phyloP scores from a whole-genome alignment of 1,284 basidiomycete genomes.

The Lentinula novae-zelandiae region DNA sequence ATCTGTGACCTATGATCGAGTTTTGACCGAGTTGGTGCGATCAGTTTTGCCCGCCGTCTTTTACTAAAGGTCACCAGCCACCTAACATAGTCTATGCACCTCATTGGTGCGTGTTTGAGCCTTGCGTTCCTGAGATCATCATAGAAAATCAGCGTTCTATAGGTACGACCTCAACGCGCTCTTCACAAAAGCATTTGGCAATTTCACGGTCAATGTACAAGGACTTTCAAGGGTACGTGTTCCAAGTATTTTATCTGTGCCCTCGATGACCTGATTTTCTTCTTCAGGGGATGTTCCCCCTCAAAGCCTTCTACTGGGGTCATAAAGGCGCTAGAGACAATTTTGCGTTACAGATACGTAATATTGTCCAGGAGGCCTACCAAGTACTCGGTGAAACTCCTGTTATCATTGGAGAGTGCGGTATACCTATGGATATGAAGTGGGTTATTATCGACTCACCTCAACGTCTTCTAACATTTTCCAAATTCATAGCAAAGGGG shows the following conservation, averaged over 20 bases:
- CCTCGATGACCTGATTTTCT: constrained; percentile 10
- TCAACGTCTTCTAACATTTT: neutral
- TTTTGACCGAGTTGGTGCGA: neutral
- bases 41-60: constrained; percentile 78
- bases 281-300: constrained; percentile 76
- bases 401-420: constrained; percentile 86
- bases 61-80: constrained; percentile 62
- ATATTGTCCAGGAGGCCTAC: constrained; percentile 67
- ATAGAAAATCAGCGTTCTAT: neutral
- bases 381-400: constrained; percentile 73
- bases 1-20: neutral
- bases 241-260: neutral
- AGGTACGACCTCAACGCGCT: constrained; percentile 90
- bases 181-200: constrained; percentile 78
- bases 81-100: constrained; percentile 84
- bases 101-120: constrained; percentile 65
- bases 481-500: constrained; percentile 50
- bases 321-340: constrained; percentile 77
- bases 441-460: constrained; percentile 32
- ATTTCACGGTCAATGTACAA: constrained; percentile 89
- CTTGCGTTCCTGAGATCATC: neutral
- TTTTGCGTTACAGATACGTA: constrained; percentile 79
- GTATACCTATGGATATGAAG: constrained; percentile 95
- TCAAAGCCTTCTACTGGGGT: constrained; percentile 85
- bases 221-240: constrained; percentile 71